Evolutionary conservation across 306 rosid genomes (phyloP).

Genomic region (Lablab purpureus): DNA sequence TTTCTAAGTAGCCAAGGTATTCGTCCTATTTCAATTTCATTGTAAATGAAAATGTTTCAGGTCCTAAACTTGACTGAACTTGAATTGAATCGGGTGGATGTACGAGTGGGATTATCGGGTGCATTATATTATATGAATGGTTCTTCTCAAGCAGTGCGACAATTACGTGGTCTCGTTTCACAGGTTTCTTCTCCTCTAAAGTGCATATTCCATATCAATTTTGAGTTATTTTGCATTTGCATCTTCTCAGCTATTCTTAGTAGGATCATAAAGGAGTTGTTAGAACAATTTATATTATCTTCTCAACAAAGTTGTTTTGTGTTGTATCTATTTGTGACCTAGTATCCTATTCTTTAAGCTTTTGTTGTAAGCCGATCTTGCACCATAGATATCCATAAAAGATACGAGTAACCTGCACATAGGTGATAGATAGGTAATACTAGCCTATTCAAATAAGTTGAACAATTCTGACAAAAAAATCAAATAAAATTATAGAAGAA

Average conservation of each 20-base stretch:
- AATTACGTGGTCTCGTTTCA: conserved; percentile 93
- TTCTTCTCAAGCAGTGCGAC: conserved; percentile 98
- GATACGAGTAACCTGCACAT: no score
- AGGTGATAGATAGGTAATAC: no score
- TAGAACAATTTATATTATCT: no score
- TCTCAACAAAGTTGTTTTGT: no score
- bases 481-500: no score
- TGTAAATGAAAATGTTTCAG: conserved; percentile 60
- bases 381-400: no score
- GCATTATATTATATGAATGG: conserved; percentile 96
- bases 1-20: background rate
- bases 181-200: conserved; percentile 70
- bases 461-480: no score
- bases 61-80: conserved; percentile 96
- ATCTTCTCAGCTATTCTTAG: conserved; percentile 29
- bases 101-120: conserved; percentile 94
- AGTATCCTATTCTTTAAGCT: no score
- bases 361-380: no score
- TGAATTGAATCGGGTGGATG: conserved; percentile 93
- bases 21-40: conserved; percentile 29
- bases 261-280: background rate
- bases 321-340: no score
- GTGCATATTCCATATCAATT: conserved; percentile 37
- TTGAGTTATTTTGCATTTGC: conserved; percentile 39
- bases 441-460: no score